phyloP scores from a whole-genome alignment of 73 alveolate species.

The Tetrahymena borealis region DNA sequence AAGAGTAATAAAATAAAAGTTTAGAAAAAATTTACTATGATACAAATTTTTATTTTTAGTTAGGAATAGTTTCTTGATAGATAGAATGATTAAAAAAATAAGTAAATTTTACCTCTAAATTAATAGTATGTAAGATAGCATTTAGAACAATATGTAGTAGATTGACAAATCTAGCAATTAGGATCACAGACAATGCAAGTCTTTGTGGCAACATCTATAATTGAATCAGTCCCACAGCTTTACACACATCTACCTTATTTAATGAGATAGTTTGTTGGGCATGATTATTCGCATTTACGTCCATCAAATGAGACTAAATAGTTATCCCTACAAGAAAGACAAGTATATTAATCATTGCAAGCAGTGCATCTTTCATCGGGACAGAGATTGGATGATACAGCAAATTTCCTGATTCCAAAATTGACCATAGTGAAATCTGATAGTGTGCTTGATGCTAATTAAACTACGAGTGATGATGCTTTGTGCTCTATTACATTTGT shows the following conservation, averaged over 20 bases:
- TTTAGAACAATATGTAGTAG: neutral
- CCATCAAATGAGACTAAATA: neutral
- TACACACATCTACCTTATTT: neutral
- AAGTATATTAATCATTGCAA: neutral
- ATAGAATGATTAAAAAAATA: no score
- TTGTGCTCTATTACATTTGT: neutral
- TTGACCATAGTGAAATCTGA: neutral
- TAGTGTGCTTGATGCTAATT: neutral
- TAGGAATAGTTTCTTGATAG: no score
- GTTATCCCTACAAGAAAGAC: neutral
- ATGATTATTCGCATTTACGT: neutral
- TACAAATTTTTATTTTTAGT: no score
- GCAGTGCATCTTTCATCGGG: neutral
- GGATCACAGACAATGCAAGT: neutral
- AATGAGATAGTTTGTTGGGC: neutral
- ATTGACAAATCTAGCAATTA: neutral
- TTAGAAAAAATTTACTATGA: no score
- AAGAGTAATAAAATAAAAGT: no score
- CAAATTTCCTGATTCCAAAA: neutral
- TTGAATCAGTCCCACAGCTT: neutral
- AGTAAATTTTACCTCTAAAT: neutral
- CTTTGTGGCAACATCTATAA: neutral
- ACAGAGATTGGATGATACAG: neutral
- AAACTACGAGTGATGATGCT: neutral
- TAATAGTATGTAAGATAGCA: neutral